phyloP scores from a whole-genome alignment of 208 protist species.

The Trypanosoma rangeli region DNA sequence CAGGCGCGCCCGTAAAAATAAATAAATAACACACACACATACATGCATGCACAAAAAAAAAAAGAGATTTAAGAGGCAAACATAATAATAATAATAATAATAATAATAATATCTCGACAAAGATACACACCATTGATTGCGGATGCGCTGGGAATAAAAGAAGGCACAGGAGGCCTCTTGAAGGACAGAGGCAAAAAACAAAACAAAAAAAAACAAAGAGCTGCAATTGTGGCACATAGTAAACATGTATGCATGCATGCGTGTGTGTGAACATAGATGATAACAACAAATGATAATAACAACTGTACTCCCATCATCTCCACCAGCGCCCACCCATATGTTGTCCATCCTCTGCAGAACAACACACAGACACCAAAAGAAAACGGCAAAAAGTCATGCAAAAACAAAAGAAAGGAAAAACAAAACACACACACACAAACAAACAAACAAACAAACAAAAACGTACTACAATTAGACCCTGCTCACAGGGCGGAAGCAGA shows the following conservation, averaged over 20 bases:
- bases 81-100: not conserved
- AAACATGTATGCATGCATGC: not conserved
- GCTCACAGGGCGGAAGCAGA: not conserved
- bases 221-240: not conserved
- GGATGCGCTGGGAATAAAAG: too few relatives aligned
- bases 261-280: not conserved
- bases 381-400: not conserved
- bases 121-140: not conserved
- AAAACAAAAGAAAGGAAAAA: not conserved
- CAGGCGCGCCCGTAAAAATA: not conserved
- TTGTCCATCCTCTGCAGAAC: not conserved
- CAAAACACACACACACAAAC: too few relatives aligned
- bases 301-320: not conserved
- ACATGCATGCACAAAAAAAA: too few relatives aligned
- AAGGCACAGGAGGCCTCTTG: not conserved
- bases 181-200: not conserved
- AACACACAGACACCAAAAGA: not conserved
- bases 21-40: not conserved
- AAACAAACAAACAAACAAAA: slow-evolving; percentile 13
- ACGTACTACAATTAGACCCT: not conserved
- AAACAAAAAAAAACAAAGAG: too few relatives aligned
- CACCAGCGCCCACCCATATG: not conserved
- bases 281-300: too few relatives aligned
- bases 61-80: not conserved
- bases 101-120: not conserved